Evolutionary conservation across 257 asterid species (phyloP).

Genomic region (Plectranthus barbatus): DNA sequence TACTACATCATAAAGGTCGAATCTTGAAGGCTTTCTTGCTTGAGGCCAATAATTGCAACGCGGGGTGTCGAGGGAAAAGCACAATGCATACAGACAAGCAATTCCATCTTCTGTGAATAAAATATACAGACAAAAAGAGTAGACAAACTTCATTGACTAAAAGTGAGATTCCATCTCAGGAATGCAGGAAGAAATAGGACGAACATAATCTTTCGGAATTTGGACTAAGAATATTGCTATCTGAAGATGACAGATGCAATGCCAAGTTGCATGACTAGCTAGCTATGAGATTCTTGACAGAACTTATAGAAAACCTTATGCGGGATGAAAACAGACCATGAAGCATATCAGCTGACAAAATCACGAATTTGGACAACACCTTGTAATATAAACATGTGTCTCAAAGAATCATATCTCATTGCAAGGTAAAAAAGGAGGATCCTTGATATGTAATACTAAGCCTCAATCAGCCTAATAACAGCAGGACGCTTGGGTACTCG

Average conservation of each 20-base stretch:
- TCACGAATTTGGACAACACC: background rate
- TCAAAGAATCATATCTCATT: too few relatives aligned
- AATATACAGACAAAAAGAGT: constrained; percentile 13
- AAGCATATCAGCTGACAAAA: background rate
- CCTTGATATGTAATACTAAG: too few relatives aligned
- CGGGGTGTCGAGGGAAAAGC: constrained; percentile 13
- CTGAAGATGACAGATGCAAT: background rate
- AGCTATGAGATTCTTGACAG: background rate
- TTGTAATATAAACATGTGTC: background rate
- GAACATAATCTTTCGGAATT: constrained; percentile 4
- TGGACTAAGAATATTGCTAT: constrained; percentile 4
- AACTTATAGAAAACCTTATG: background rate
- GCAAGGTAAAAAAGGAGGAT: too few relatives aligned
- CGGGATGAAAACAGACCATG: background rate
- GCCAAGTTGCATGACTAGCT: background rate
- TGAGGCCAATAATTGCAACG: constrained; percentile 21
- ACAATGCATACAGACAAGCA: constrained; percentile 21
- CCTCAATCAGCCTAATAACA: too few relatives aligned
- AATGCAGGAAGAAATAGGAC: constrained; percentile 14
- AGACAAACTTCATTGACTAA: constrained; percentile 1
- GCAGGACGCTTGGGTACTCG: too few relatives aligned
- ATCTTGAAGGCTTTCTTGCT: constrained; percentile 7
- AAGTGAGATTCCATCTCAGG: constrained; percentile 19
- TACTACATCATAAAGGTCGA: too few relatives aligned
- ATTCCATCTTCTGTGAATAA: constrained; percentile 17